Percentiles rank a stretch among this genome's conserved stretches.
These are phyloP conservation scores for Starmerella potacharoeniae DNA, from an alignment of 805 yeast genomes.

Conservation along the genomic window DNA sequence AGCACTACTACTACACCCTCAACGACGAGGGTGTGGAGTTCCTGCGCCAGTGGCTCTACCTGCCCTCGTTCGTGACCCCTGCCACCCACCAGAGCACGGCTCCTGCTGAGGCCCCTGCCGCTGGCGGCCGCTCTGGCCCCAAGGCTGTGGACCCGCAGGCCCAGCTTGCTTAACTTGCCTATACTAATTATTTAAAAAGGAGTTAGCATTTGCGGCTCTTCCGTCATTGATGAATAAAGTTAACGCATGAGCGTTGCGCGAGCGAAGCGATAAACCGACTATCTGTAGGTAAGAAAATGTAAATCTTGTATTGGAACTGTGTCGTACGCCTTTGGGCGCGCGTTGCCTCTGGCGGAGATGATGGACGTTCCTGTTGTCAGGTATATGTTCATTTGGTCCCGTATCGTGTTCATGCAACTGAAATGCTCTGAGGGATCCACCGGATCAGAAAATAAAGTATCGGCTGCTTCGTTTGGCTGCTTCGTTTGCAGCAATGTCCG, in stretches of 20 bases:
- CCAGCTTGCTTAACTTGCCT: constrained; percentile 27
- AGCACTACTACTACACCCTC: constrained; percentile 99
- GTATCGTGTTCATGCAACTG: no score
- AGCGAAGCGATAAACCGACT: not conserved
- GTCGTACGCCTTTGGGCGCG: no score
- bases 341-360: no score
- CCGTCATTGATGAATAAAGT: constrained; percentile 1
- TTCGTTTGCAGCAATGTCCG: no score
- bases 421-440: no score
- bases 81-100: constrained; percentile 75
- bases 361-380: no score
- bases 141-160: constrained; percentile 29
- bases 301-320: not conserved
- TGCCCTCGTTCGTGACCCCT: constrained; percentile 98
- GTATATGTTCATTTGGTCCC: no score
- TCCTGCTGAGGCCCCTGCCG: constrained; percentile 68
- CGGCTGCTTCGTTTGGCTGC: no score
- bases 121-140: constrained; percentile 25
- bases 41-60: constrained; percentile 95
- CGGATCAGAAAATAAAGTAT: no score
- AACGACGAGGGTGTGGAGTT: constrained; percentile 99
- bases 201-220: constrained; percentile 2
- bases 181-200: constrained; percentile 16
- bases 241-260: not conserved
- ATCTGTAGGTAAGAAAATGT: not conserved